These are phyloP conservation scores for Candida sp. DNA, from an alignment of 1,139 yeast species.

Conservation along the genomic window DNA sequence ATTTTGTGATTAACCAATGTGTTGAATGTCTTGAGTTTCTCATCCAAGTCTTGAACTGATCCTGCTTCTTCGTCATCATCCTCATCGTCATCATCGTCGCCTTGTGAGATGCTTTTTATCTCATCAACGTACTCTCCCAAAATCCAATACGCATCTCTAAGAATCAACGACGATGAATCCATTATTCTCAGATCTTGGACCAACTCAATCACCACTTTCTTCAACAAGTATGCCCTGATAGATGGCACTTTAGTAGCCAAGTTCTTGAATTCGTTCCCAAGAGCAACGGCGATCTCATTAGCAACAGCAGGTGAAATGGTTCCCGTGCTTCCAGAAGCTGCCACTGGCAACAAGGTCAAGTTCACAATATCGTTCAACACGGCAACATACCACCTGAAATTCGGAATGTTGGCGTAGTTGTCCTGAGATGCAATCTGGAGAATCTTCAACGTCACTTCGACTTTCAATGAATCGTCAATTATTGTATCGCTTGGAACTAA, in stretches of 20 bases:
- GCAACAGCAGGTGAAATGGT: conserved; percentile 33
- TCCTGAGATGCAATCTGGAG: conserved; percentile 41
- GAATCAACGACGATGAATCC: conserved; percentile 41
- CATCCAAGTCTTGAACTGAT: conserved; percentile 22
- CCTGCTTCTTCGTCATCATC: conserved; percentile 18
- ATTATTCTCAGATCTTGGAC: conserved; percentile 33
- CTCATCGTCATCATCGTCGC: conserved; percentile 24
- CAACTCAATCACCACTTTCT: conserved; percentile 32
- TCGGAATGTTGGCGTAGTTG: conserved; percentile 77
- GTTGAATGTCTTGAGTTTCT: conserved; percentile 38
- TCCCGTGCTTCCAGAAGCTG: conserved; percentile 17
- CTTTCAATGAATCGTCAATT: conserved; percentile 63
- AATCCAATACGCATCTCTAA: conserved; percentile 67
- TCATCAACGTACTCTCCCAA: conserved; percentile 71
- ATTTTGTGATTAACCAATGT: conserved; percentile 33
- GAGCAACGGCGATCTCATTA: conserved; percentile 45
- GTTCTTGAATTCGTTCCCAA: conserved; percentile 76
- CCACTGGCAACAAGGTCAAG: conserved; percentile 47
- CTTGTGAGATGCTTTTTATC: conserved; percentile 15
- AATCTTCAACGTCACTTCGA: conserved; percentile 60
- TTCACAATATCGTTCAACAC: conserved; percentile 74
- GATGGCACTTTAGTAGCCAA: conserved; percentile 85
- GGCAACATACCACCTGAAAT: conserved; percentile 88
- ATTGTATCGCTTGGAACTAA: conserved; percentile 53
- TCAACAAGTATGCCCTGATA: conserved; percentile 49